phyloP scores from a whole-genome alignment of 371 early-diverging fungal genomes.

The Zancudomyces culisetae region DNA sequence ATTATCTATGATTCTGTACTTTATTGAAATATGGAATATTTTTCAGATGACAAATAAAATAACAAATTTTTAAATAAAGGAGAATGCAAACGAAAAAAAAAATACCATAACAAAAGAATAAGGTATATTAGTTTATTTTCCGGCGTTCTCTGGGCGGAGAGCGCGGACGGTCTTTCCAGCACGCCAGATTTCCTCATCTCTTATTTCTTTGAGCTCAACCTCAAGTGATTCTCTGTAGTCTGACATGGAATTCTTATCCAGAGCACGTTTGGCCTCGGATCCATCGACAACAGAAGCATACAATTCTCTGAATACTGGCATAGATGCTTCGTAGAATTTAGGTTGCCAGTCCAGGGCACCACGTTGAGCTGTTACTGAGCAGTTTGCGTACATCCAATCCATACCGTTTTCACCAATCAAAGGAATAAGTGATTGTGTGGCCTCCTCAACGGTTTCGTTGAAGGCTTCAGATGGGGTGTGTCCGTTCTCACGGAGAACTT shows the following conservation, averaged over 20 bases:
- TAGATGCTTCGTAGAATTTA: constrained; percentile 77
- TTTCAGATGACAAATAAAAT: too few species aligned
- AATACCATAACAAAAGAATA: too few species aligned
- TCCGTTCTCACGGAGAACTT: constrained; percentile 81
- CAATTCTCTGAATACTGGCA: constrained; percentile 83
- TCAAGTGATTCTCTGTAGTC: constrained; percentile 86
- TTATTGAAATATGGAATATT: too few species aligned
- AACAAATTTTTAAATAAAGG: too few species aligned
- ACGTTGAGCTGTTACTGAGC: constrained; percentile 86
- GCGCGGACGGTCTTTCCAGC: constrained; percentile 80
- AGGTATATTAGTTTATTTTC: constrained; percentile 9
- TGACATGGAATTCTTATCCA: constrained; percentile 70
- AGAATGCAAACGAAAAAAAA: too few species aligned
- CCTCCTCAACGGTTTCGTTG: constrained; percentile 98
- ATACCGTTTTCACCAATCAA: constrained; percentile 91
- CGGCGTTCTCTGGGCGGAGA: constrained; percentile 64
- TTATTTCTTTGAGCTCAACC: constrained; percentile 70
- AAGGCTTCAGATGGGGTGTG: constrained; percentile 96
- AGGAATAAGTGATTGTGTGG: constrained; percentile 92
- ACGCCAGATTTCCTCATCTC: constrained; percentile 56
- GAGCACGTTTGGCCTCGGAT: constrained; percentile 68
- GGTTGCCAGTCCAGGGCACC: constrained; percentile 96
- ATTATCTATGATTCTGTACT: too few species aligned
- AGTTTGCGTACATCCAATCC: constrained; percentile 96
- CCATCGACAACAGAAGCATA: constrained; percentile 79